Evolutionary conservation across 805 yeast genomes (phyloP), one percentile per base, ranked within the genome.

Genomic region (Candida ipomoeae): DNA sequence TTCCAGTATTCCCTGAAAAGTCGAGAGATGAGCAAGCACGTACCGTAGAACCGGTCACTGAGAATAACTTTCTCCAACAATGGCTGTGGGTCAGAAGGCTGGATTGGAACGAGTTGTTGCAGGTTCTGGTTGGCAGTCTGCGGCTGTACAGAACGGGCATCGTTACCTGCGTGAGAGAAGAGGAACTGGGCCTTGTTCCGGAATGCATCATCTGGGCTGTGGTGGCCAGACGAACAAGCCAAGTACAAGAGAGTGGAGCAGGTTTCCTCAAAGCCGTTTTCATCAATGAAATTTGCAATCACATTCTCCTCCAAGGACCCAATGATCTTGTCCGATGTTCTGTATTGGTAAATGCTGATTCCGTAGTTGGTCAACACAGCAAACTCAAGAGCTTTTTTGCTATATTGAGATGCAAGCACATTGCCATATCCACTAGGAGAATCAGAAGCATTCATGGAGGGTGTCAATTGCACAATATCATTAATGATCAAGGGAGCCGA

Each of bases 21-120:
- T 57, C 98, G 79, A 0, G 96, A 79, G 32, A 90, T 73, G 51
- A 90, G 79, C 23, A 89, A 76, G 13, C 92, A 84, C 15, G 89
- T 80, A 43, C 97, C 98, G 64, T 89, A 91, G 60, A 91, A 90
- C 57, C 97, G 75, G 58, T 96, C 96, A 68, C 96, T 88, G 53
- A 94, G 77, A 31, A 87, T 82, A n/a, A 92, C 96, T 64, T 84
- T 85, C 55, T 84, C 87, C 45, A 85, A 75, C 35, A 79, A 61
- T 45, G 60, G 79, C 64, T 57, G 77, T 53, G 58, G 56, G 6
- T 64, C 68, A 38, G 49, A 62, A 42, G 47, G 58, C 35, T 46
- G 60, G 36, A 50, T 55, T 37, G 42, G 58, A 34, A 43, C 51
- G 34, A 48, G 53, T 50, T 59, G 66, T 29, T 54, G 59, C 44